Percentiles rank a stretch among this genome's conserved stretches.
phyloP scores from a whole-genome alignment of 305 asterid genomes.

The Lippia alba region DNA sequence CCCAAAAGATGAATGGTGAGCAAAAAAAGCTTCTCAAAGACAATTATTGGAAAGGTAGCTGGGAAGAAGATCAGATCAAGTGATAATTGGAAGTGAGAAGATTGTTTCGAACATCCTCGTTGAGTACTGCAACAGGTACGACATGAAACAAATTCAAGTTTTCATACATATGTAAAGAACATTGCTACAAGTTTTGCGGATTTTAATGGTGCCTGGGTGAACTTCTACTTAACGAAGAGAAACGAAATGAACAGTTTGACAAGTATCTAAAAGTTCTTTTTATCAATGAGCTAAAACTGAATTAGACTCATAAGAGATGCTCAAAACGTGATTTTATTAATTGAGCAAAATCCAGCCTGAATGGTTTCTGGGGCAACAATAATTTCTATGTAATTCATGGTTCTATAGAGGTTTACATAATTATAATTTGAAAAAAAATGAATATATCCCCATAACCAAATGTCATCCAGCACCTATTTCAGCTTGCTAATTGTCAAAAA shows the following conservation, averaged over 20 bases:
- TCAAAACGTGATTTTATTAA: too few relatives aligned
- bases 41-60: conserved; percentile 7
- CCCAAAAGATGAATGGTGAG: conserved; percentile 29
- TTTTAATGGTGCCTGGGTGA: not conserved
- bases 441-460: too few relatives aligned
- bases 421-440: too few relatives aligned
- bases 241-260: not conserved
- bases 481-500: too few relatives aligned
- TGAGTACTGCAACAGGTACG: not conserved
- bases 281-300: too few relatives aligned
- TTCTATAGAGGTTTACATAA: too few relatives aligned
- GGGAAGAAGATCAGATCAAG: conserved; percentile 12
- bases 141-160: not conserved
- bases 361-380: too few relatives aligned
- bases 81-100: conserved; percentile 10
- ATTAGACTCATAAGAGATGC: too few relatives aligned
- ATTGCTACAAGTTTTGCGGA: not conserved
- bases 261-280: too few relatives aligned
- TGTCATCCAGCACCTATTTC: too few relatives aligned
- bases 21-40: conserved; percentile 21
- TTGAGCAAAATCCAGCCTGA: too few relatives aligned
- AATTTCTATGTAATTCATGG: too few relatives aligned
- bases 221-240: not conserved
- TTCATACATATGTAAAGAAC: not conserved
- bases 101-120: not conserved